Evolutionary conservation across 164 flowering plant genomes (phyloP).

Genomic region (Nymphaea thermarum): DNA sequence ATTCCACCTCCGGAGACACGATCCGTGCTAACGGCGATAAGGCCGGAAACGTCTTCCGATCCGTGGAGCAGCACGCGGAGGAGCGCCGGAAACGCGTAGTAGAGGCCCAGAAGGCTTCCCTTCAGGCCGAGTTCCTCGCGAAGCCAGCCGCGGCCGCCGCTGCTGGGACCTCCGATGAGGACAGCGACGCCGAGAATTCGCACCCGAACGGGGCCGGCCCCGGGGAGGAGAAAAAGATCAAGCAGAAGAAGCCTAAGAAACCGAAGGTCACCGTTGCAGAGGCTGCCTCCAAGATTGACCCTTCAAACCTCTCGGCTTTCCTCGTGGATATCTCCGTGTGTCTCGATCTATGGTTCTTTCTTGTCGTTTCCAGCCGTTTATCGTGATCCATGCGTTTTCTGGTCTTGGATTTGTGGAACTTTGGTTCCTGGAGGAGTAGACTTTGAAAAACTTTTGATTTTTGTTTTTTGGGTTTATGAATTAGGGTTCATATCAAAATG

Average conservation of each 20-base stretch:
- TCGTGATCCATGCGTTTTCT: not conserved
- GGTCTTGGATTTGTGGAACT: slow-evolving; percentile 1
- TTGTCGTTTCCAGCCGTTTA: slow-evolving; percentile 6
- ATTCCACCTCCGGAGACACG: not conserved
- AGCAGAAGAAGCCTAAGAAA: slow-evolving; percentile 33
- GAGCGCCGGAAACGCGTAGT: slow-evolving; percentile 18
- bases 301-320: slow-evolving; percentile 22
- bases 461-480: slow-evolving; percentile 1
- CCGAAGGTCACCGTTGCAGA: slow-evolving; percentile 36
- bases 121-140: slow-evolving; percentile 5
- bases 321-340: slow-evolving; percentile 55
- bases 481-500: slow-evolving; percentile 46
- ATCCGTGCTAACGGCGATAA: not conserved
- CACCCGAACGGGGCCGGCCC: slow-evolving; percentile 6
- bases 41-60: slow-evolving; percentile 19
- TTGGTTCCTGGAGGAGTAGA: not conserved
- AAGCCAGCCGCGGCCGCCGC: slow-evolving; percentile 4
- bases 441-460: too few relatives aligned
- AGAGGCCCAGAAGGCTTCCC: slow-evolving; percentile 20
- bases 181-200: slow-evolving; percentile 14
- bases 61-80: slow-evolving; percentile 27
- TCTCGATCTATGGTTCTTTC: slow-evolving; percentile 1
- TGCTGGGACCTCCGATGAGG: slow-evolving; percentile 6
- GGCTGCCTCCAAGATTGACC: slow-evolving; percentile 37
- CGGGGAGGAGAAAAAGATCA: slow-evolving; percentile 21